A percentile compares a stretch with the other conserved stretches of the same genome.
phyloP scores from a whole-genome alignment of 2,329 filamentous ascomycete species.

The Cercospora beticola region DNA sequence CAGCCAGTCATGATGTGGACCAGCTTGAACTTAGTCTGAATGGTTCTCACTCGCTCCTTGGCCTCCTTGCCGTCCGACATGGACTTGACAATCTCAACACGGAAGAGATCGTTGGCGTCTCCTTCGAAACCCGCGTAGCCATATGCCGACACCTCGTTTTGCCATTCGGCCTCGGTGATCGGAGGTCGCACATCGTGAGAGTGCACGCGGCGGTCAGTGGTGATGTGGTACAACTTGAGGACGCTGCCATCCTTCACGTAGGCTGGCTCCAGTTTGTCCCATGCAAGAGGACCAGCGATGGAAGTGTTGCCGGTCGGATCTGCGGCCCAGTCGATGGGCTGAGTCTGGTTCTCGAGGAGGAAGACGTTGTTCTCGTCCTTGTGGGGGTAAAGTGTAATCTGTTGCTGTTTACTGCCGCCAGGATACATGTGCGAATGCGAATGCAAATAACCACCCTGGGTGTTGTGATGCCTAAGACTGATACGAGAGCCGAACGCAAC shows the following conservation, averaged over 20 bases:
- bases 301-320: constrained; percentile 58
- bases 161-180: constrained; percentile 72
- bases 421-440: constrained; percentile 98
- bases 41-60: constrained; percentile 84
- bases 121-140: constrained; percentile 96
- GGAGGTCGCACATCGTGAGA: constrained; percentile 91
- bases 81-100: constrained; percentile 88
- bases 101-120: constrained; percentile 95
- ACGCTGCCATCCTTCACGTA: constrained; percentile 78
- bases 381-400: constrained; percentile 96
- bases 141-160: constrained; percentile 70
- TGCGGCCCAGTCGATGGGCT: constrained; percentile 63
- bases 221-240: constrained; percentile 77
- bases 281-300: constrained; percentile 78
- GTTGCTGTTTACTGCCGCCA: constrained; percentile 94
- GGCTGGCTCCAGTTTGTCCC: constrained; percentile 70
- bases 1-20: constrained; percentile 97
- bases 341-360: constrained; percentile 92
- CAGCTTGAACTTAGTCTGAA: constrained; percentile 94
- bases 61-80: constrained; percentile 76
- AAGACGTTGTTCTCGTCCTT: constrained; percentile 98
- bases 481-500: constrained; percentile 86
- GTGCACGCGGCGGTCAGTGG: constrained; percentile 85
- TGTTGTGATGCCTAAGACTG: constrained; percentile 88
- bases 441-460: constrained; percentile 95